A percentile compares a stretch with the other conserved stretches of the same genome.
These are phyloP conservation scores for Wickerhamomyces subpelliculosus DNA, from an alignment of 805 yeast species.

Conservation along the genomic window DNA sequence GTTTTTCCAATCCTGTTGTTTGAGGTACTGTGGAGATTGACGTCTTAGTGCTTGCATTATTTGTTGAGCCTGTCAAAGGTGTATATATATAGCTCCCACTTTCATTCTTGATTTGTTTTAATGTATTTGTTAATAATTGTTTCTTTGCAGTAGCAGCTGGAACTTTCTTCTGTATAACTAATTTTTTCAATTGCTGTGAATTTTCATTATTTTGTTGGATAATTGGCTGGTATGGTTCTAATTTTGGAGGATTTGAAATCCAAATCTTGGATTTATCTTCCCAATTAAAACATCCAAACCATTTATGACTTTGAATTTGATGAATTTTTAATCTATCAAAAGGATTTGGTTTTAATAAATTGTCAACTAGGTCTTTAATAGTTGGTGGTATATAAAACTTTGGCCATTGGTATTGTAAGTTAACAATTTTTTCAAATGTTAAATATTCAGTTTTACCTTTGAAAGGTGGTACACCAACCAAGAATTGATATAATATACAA, in stretches of 20 bases:
- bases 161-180: constrained; percentile 12
- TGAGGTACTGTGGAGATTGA: not conserved
- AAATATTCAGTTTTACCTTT: constrained; percentile 76
- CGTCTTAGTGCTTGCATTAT: not conserved
- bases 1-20: too few relatives aligned
- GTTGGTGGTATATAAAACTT: constrained; percentile 53
- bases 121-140: constrained; percentile 17
- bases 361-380: constrained; percentile 60
- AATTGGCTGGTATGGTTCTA: constrained; percentile 55
- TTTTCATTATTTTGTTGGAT: constrained; percentile 21
- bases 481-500: constrained; percentile 89
- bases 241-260: constrained; percentile 59
- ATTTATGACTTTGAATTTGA: constrained; percentile 57
- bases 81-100: not conserved
- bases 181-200: constrained; percentile 8
- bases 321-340: constrained; percentile 50
- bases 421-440: constrained; percentile 79
- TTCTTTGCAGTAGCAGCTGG: constrained; percentile 19
- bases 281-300: constrained; percentile 70
- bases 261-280: constrained; percentile 57
- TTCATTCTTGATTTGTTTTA: constrained; percentile 19
- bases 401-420: constrained; percentile 66
- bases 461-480: constrained; percentile 86
- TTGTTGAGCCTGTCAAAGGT: not conserved
- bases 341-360: constrained; percentile 68